phyloP scores from a whole-genome alignment of 805 yeast species.

The Spathaspora passalidarum region DNA sequence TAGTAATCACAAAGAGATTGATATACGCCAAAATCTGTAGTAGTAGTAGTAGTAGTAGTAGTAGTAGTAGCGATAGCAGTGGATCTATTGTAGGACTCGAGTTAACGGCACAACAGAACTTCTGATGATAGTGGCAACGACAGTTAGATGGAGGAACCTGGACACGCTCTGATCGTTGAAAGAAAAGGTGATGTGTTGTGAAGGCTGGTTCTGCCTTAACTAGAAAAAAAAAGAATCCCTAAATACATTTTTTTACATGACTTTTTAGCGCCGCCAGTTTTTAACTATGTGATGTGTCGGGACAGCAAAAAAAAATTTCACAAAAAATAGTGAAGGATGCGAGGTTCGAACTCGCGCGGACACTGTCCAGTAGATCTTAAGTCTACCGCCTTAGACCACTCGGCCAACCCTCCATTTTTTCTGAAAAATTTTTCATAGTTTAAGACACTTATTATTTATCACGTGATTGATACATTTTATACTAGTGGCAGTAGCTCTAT shows the following conservation, averaged over 20 bases:
- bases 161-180: not conserved
- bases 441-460: too few relatives aligned
- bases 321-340: conserved; percentile 46
- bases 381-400: conserved; percentile 53
- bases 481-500: too few relatives aligned
- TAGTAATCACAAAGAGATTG: not conserved
- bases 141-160: not conserved
- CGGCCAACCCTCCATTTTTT: conserved; percentile 46
- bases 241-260: not conserved
- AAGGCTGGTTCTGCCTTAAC: not conserved
- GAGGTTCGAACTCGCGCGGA: conserved; percentile 57
- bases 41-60: not conserved
- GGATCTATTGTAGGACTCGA: conserved; percentile 10
- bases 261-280: too few relatives aligned
- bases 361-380: conserved; percentile 47
- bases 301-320: not conserved
- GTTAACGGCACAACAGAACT: conserved; percentile 10
- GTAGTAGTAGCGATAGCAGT: not conserved
- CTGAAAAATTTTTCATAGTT: not conserved
- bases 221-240: conserved; percentile 1
- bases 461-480: too few relatives aligned
- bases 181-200: conserved; percentile 2
- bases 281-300: conserved; percentile 1
- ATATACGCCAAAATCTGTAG: conserved; percentile 1
- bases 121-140: not conserved